Conservation (phyloP, 345 rosid species). For the Turnera subulata region DNA sequence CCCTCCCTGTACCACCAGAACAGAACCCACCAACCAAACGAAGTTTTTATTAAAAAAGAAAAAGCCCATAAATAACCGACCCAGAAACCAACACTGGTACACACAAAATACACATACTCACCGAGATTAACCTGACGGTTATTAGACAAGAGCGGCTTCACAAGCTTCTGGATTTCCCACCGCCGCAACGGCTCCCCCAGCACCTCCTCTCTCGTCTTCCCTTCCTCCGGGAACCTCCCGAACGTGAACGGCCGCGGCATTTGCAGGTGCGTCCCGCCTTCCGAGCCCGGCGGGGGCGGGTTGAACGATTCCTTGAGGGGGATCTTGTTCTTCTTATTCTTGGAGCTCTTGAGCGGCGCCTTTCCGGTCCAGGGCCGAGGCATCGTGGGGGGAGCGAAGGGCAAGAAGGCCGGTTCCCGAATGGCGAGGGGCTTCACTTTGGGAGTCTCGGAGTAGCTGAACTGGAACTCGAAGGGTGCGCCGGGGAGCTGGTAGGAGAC, state of each 20-base stretch:
- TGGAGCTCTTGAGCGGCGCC: constrained; percentile 74
- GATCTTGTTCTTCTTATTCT: constrained; percentile 82
- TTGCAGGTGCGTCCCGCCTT: constrained; percentile 63
- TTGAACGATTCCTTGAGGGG: constrained; percentile 72
- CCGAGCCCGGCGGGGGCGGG: constrained; percentile 56
- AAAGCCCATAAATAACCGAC: background rate
- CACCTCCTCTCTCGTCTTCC: constrained; percentile 57
- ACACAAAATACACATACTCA: constrained; percentile 22
- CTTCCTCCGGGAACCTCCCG: constrained; percentile 67
- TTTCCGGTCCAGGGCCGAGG: constrained; percentile 98
- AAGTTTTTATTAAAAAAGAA: background rate
- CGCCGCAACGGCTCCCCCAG: constrained; percentile 78
- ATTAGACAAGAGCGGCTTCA: constrained; percentile 62
- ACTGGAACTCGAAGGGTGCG: constrained; percentile 93
- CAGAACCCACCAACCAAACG: too few species aligned
- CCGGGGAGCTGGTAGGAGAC: constrained; percentile 85
- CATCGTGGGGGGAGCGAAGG: constrained; percentile 94
- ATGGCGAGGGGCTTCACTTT: constrained; percentile 80
- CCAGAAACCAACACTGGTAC: background rate
- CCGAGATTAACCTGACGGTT: constrained; percentile 94
- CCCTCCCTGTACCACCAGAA: constrained; percentile 61
- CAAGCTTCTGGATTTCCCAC: constrained; percentile 73
- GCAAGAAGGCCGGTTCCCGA: constrained; percentile 89
- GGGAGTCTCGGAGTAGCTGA: constrained; percentile 84
- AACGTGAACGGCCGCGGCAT: constrained; percentile 62